phyloP scores from a whole-genome alignment of 345 rosid genomes.

The Eucalyptus globulus region DNA sequence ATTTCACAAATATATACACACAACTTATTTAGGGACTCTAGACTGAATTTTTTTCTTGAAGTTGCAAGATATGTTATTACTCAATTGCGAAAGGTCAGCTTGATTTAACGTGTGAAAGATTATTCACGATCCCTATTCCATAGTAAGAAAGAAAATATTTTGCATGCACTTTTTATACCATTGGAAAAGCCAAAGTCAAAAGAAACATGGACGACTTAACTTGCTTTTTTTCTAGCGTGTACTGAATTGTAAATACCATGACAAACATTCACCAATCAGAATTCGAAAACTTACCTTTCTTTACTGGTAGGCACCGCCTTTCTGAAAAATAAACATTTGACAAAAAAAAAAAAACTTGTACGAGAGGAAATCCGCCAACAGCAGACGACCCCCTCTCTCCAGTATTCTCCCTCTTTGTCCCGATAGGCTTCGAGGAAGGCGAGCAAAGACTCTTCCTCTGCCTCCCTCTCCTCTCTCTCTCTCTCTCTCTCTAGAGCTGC shows the following conservation, averaged over 20 bases:
- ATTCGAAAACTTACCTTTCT: neutral
- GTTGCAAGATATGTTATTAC: neutral
- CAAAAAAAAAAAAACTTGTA: neutral
- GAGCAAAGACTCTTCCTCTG: neutral
- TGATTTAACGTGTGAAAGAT: neutral
- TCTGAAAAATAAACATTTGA: neutral
- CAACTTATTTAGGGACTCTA: too few species aligned
- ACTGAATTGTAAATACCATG: neutral
- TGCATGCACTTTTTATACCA: neutral
- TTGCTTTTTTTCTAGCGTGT: neutral
- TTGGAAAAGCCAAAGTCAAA: neutral
- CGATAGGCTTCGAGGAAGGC: neutral
- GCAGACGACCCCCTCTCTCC: neutral
- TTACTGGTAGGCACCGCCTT: neutral
- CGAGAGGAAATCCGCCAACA: neutral
- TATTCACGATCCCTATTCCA: neutral
- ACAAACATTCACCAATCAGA: neutral
- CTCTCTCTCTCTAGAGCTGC: neutral
- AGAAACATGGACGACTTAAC: neutral
- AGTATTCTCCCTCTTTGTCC: neutral
- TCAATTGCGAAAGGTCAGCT: neutral
- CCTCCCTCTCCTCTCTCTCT: neutral
- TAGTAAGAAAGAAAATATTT: neutral
- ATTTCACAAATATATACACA: neutral
- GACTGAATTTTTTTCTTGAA: fast-evolving